Percentiles rank a stretch among this genome's conserved stretches.
These are phyloP conservation scores for Coniochaeta sp. DNA, from an alignment of 2,329 filamentous ascomycete species.

Conservation along the genomic window DNA sequence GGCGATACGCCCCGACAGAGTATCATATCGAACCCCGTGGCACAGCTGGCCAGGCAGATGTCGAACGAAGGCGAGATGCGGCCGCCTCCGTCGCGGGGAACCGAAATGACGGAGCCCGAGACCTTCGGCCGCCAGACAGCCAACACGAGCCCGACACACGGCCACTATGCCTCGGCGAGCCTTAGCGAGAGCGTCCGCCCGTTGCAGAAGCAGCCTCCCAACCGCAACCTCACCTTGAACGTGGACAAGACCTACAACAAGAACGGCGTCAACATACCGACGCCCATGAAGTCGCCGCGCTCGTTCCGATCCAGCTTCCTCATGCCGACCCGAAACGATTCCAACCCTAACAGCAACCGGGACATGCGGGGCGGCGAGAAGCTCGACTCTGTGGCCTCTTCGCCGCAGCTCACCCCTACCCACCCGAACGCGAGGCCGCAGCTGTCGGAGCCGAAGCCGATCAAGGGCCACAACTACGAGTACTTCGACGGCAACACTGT, in stretches of 20 bases:
- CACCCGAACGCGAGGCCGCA: conserved; percentile 14
- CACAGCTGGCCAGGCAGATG: conserved; percentile 22
- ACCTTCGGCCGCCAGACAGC: conserved; percentile 63
- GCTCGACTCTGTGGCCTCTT: conserved; percentile 72
- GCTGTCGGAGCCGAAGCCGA: conserved; percentile 25
- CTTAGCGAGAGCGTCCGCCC: conserved; percentile 74
- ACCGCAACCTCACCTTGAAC: conserved; percentile 45
- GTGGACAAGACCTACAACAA: conserved; percentile 51
- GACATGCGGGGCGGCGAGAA: conserved; percentile 68
- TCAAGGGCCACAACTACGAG: conserved; percentile 68
- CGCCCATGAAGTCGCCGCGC: conserved; percentile 62
- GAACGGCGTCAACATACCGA: conserved; percentile 34
- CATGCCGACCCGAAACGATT: conserved; percentile 50
- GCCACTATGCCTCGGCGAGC: conserved; percentile 51
- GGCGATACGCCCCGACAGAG: conserved; percentile 47
- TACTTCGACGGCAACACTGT: conserved; percentile 92
- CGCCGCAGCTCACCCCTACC: conserved; percentile 50
- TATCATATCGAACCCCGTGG: conserved; percentile 42
- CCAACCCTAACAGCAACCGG: conserved; percentile 41
- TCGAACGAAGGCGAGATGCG: conserved; percentile 44
- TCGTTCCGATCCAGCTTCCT: conserved; percentile 75
- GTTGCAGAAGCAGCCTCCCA: conserved; percentile 46
- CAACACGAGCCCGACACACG: conserved; percentile 65
- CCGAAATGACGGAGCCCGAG: conserved; percentile 71
- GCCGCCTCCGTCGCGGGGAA: conserved; percentile 67